A percentile compares a stretch with the other conserved stretches of the same genome.
These are phyloP conservation scores for Schoenoplectus tabernaemontani DNA, from an alignment of 202 grass and related monocot species.

Conservation along the genomic window DNA sequence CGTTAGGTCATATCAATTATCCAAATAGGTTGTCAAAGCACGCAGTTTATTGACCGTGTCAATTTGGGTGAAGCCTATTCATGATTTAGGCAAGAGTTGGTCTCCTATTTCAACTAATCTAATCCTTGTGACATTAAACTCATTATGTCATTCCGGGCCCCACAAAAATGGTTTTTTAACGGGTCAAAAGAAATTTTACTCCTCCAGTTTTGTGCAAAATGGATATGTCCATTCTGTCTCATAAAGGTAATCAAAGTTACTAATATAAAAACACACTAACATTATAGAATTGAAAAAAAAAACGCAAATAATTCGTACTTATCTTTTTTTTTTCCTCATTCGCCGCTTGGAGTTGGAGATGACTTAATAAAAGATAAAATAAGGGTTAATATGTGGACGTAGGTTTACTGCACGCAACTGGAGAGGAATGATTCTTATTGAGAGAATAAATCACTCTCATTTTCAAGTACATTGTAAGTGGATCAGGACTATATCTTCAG, in stretches of 20 bases:
- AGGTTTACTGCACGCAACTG: too few relatives aligned
- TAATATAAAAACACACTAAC: not conserved
- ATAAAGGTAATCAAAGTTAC: not conserved
- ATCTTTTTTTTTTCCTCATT: not conserved
- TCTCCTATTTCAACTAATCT: slow-evolving; percentile 11
- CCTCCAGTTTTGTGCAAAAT: not conserved
- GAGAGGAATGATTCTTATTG: not conserved
- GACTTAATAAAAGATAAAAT: not conserved
- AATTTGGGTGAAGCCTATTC: not conserved
- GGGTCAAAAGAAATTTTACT: not conserved
- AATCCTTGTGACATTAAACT: not conserved
- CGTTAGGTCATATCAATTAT: not conserved
- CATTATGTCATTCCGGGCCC: not conserved
- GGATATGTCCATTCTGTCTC: not conserved
- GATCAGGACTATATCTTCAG: not conserved
- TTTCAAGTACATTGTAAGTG: not conserved
- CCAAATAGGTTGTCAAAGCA: slow-evolving; percentile 6
- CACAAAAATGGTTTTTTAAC: not conserved
- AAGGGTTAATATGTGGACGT: not conserved
- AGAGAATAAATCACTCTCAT: not conserved
- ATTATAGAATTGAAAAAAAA: not conserved
- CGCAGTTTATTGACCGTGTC: slow-evolving; percentile 1
- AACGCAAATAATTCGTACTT: not conserved
- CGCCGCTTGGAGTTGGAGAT: not conserved
- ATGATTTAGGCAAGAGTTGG: slow-evolving; percentile 14